These are phyloP conservation scores for Neofusicoccum sp. DNA, from an alignment of 2,329 filamentous ascomycete species.

Conservation along the genomic window DNA sequence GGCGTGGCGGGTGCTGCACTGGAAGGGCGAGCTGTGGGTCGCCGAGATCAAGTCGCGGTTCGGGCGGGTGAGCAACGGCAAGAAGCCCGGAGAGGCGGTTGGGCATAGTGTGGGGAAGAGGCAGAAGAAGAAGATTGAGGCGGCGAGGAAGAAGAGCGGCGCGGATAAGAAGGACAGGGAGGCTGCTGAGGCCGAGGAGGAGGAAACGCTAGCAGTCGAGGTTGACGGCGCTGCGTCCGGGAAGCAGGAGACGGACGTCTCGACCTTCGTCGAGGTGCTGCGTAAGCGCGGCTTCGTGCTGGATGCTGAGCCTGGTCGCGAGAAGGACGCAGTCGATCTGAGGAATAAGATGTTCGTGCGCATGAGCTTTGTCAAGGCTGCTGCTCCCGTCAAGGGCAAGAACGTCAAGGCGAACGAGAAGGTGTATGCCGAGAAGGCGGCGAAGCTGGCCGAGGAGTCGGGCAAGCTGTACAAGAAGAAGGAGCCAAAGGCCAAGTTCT, in stretches of 20 bases:
- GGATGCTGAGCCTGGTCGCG: constrained; percentile 59
- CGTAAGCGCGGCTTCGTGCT: constrained; percentile 82
- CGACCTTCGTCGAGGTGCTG: constrained; percentile 83
- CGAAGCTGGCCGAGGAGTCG: constrained; percentile 23
- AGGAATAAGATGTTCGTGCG: constrained; percentile 98
- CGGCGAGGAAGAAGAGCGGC: constrained; percentile 44
- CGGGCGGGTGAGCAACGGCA: constrained; percentile 57
- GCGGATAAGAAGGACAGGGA: constrained; percentile 51
- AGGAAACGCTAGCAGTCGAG: constrained; percentile 63
- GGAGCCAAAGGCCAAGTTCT: constrained; percentile 43
- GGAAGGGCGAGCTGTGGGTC: constrained; percentile 96
- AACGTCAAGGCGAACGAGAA: constrained; percentile 52
- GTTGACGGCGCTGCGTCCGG: constrained; percentile 62
- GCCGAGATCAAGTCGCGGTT: constrained; percentile 97
- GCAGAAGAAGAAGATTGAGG: constrained; percentile 56
- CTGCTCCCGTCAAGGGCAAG: constrained; percentile 74
- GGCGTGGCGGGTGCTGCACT: constrained; percentile 85
- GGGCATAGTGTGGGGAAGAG: constrained; percentile 70
- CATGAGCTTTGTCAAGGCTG: constrained; percentile 92
- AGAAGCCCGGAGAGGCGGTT: constrained; percentile 52
- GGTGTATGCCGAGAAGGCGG: constrained; percentile 37
- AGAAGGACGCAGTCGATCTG: constrained; percentile 67
- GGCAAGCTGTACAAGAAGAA: constrained; percentile 42
- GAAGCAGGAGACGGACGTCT: constrained; percentile 75
- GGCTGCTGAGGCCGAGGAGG: constrained; percentile 52